Evolutionary conservation across 2,329 filamentous ascomycete genomes (phyloP).

Genomic region (Cadophora malorum): DNA sequence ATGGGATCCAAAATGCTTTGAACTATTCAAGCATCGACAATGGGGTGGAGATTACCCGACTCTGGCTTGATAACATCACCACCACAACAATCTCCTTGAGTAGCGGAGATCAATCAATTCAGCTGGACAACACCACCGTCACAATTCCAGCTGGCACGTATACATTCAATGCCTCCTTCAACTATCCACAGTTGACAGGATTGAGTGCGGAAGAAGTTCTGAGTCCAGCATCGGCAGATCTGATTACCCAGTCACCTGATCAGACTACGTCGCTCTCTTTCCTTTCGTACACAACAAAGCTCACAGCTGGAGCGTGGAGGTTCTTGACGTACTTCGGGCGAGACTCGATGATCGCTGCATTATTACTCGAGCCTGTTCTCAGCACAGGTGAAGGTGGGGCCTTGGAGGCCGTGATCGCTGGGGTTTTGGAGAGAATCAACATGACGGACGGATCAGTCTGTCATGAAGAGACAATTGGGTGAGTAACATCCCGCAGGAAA

Average conservation of each 20-base stretch:
- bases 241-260: constrained; percentile 54
- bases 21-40: constrained; percentile 48
- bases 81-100: constrained; percentile 59
- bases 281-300: constrained; percentile 66
- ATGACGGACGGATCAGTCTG: constrained; percentile 64
- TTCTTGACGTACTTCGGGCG: constrained; percentile 73
- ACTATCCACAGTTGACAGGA: constrained; percentile 67
- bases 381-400: constrained; percentile 60
- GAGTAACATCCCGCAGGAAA: neutral
- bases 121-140: constrained; percentile 51
- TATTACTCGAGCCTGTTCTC: constrained; percentile 63
- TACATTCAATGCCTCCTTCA: constrained; percentile 62
- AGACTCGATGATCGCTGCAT: constrained; percentile 66
- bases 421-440: constrained; percentile 67
- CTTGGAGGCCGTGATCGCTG: constrained; percentile 65
- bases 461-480: constrained; percentile 69
- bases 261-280: constrained; percentile 63
- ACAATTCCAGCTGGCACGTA: constrained; percentile 61
- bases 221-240: constrained; percentile 51
- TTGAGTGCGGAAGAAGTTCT: constrained; percentile 57
- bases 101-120: constrained; percentile 46
- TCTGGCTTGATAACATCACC: constrained; percentile 69
- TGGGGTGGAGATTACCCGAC: constrained; percentile 55
- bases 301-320: constrained; percentile 69
- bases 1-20: constrained; percentile 61